Evolutionary conservation across 202 grass and related monocot species (phyloP).

Genomic region (Hordeum pubiflorum): DNA sequence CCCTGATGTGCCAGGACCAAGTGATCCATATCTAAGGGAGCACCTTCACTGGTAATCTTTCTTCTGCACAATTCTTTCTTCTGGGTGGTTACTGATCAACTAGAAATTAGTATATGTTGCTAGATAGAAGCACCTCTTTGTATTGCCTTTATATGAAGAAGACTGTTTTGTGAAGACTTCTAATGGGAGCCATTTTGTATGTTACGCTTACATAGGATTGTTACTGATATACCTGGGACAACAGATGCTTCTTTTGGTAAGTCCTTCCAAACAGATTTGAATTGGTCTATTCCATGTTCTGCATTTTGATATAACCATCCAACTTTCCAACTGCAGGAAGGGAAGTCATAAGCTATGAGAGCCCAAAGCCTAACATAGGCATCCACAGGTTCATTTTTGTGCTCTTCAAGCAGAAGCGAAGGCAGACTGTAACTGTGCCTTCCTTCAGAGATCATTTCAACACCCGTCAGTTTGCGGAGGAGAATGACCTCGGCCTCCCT

Average conservation of each 20-base stretch:
- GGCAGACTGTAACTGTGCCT: slow-evolving; percentile 39
- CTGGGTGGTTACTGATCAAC: background rate
- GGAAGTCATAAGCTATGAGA: slow-evolving; percentile 71
- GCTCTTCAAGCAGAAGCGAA: slow-evolving; percentile 74
- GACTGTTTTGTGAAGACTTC: background rate
- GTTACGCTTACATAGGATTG: slow-evolving; percentile 59
- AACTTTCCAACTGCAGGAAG: slow-evolving; percentile 34
- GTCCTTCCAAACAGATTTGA: slow-evolving; percentile 2
- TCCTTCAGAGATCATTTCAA: slow-evolving; percentile 56
- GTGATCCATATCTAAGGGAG: slow-evolving; percentile 82
- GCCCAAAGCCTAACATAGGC: slow-evolving; percentile 70
- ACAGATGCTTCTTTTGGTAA: slow-evolving; percentile 74
- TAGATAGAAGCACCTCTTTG: background rate
- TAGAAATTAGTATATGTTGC: slow-evolving; percentile 12
- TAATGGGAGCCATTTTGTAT: background rate
- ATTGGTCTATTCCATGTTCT: background rate
- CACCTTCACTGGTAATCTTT: slow-evolving; percentile 78
- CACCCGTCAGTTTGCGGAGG: slow-evolving; percentile 63
- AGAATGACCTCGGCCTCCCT: slow-evolving; percentile 68
- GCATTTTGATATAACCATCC: background rate
- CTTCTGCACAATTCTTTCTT: slow-evolving; percentile 4
- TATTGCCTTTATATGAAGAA: slow-evolving; percentile 8
- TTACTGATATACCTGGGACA: slow-evolving; percentile 80
- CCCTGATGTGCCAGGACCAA: slow-evolving; percentile 81
- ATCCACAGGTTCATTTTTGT: slow-evolving; percentile 96